Percentiles rank a stretch among this genome's conserved stretches.
phyloP scores from a whole-genome alignment of 2,329 filamentous ascomycete genomes.

The Triangularia setosa region DNA sequence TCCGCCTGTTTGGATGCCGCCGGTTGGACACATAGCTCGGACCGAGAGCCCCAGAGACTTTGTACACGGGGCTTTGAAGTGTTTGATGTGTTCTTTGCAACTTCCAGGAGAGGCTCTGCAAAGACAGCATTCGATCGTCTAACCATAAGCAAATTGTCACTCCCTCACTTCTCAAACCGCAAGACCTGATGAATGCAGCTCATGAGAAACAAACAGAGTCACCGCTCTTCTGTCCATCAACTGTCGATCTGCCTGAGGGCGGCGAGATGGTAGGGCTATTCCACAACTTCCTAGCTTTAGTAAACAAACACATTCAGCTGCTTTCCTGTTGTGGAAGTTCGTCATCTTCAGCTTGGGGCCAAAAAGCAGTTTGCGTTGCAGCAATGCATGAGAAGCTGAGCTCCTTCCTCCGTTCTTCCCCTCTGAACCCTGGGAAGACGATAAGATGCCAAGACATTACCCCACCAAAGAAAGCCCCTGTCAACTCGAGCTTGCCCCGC shows the following conservation, averaged over 20 bases:
- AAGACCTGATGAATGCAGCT: background rate
- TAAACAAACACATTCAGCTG: slow-evolving; percentile 7
- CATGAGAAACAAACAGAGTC: background rate
- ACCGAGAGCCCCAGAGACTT: background rate
- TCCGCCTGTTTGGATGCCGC: slow-evolving; percentile 5
- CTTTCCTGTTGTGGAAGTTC: background rate
- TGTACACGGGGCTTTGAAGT: background rate
- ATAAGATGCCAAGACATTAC: slow-evolving; percentile 1
- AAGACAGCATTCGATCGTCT: background rate
- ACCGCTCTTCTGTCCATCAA: background rate
- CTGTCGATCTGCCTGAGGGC: slow-evolving; percentile 11
- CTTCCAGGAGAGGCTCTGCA: too few species aligned
- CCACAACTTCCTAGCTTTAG: slow-evolving; percentile 12
- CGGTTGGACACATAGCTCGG: background rate
- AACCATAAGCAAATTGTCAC: background rate
- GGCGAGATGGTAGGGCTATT: slow-evolving; percentile 3
- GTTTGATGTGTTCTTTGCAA: too few species aligned
- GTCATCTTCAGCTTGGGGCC: background rate
- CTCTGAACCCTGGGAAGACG: background rate
- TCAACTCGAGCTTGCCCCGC: slow-evolving; percentile 13
- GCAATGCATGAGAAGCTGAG: background rate
- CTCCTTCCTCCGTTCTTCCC: background rate
- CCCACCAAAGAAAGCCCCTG: slow-evolving; percentile 15
- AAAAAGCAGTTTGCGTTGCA: background rate
- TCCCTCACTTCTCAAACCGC: background rate